Evolutionary conservation across 23 red algal species (phyloP).

Genomic region (Agarophyton chilense): DNA sequence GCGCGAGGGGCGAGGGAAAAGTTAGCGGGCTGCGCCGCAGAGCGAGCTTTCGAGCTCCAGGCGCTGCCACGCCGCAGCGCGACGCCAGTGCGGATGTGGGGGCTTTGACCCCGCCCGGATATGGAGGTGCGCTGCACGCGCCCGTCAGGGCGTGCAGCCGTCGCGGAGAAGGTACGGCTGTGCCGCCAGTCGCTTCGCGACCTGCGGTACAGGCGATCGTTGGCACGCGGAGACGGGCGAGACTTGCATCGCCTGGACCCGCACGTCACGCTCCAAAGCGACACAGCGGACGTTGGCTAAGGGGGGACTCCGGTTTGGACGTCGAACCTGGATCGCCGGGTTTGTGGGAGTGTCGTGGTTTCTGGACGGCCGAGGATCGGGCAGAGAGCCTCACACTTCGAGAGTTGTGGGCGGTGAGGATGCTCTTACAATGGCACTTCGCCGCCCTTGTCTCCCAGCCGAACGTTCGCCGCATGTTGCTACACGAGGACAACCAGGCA

Average conservation of each 20-base stretch:
- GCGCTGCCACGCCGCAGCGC: background rate
- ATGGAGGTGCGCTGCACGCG: too few species aligned
- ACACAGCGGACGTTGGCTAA: conserved; percentile 11
- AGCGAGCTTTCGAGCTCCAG: background rate
- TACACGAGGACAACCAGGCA: conserved; percentile 60
- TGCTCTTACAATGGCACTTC: conserved; percentile 31
- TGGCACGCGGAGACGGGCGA: conserved; percentile 3
- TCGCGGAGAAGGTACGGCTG: too few species aligned
- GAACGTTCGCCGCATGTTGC: background rate
- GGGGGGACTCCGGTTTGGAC: background rate
- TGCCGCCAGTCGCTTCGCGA: conserved; percentile 9
- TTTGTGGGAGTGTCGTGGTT: conserved; percentile 19
- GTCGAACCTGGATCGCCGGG: background rate
- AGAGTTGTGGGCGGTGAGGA: conserved; percentile 25
- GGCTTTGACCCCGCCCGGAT: too few species aligned
- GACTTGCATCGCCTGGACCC: background rate
- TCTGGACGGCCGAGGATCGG: conserved; percentile 8
- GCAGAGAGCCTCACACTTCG: background rate
- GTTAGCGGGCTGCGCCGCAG: background rate
- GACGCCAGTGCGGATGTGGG: too few species aligned
- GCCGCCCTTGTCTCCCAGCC: background rate
- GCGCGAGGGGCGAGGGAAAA: background rate
- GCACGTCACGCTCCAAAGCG: background rate
- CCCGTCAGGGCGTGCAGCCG: too few species aligned
- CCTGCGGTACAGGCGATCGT: background rate